Percentiles rank a stretch among this genome's conserved stretches.
phyloP scores from a whole-genome alignment of 345 rosid species.

The Syzygium aromaticum region DNA sequence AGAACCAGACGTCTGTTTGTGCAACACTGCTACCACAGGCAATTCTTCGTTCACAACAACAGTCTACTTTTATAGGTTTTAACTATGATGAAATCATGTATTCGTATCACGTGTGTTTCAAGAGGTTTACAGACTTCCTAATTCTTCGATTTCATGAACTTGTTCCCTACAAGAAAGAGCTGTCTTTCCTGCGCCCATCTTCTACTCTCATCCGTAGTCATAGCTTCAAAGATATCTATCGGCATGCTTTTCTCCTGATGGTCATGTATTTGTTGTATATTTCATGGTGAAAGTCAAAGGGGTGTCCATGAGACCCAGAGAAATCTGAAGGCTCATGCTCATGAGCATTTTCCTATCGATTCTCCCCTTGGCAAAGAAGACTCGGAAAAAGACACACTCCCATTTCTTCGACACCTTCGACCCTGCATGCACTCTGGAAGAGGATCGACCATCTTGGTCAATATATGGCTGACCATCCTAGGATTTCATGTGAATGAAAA shows the following conservation, averaged over 20 bases:
- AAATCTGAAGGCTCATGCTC: neutral
- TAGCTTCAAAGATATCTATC: neutral
- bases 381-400: neutral
- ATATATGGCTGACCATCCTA: neutral
- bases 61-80: neutral
- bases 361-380: neutral
- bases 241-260: neutral
- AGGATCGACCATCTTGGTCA: neutral
- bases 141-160: neutral
- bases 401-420: neutral
- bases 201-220: neutral
- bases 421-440: neutral
- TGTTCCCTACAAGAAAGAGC: neutral
- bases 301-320: neutral
- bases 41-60: neutral
- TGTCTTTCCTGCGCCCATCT: neutral
- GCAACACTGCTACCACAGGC: neutral
- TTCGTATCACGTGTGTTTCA: neutral
- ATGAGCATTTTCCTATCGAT: neutral
- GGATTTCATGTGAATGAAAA: neutral
- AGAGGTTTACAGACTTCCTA: neutral
- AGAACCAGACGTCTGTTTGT: neutral
- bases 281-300: neutral
- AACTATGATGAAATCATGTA: neutral
- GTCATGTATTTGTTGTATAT: neutral